Conservation (phyloP, 257 asterid species). For the Gentiana straminea region DNA sequence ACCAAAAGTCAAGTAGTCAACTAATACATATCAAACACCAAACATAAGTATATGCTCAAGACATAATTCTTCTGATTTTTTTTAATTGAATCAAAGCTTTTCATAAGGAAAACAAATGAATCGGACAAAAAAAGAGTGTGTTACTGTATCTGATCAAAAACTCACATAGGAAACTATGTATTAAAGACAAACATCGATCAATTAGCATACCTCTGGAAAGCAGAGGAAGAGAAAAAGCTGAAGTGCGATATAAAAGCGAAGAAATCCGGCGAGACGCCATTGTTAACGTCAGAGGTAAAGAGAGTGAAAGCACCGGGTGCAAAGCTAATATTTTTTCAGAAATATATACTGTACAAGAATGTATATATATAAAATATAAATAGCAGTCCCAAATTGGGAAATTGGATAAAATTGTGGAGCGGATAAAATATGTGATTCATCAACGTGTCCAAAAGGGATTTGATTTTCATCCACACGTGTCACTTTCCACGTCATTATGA, state of each 20-base stretch:
- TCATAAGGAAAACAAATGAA: neutral
- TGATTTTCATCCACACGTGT: too few species aligned
- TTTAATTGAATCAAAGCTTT: neutral
- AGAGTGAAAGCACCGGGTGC: neutral
- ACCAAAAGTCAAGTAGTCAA: too few species aligned
- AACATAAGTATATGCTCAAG: neutral
- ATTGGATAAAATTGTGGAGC: too few species aligned
- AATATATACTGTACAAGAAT: too few species aligned
- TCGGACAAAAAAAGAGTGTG: neutral
- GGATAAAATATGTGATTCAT: too few species aligned
- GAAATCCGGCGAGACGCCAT: conserved; percentile 72
- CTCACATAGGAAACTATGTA: neutral
- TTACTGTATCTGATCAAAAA: neutral
- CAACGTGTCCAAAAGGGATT: too few species aligned
- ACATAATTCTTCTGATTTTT: neutral
- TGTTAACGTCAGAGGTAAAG: neutral
- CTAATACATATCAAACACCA: too few species aligned
- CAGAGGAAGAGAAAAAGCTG: conserved; percentile 9
- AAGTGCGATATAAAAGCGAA: conserved; percentile 46
- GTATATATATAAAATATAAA: too few species aligned
- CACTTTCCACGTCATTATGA: too few species aligned
- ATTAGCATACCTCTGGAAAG: conserved; percentile 16
- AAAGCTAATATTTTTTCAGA: neutral
- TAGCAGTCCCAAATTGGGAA: too few species aligned
- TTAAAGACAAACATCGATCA: neutral